Conservation (phyloP, 176 grass and related monocot species). For the Cocos nucifera region DNA sequence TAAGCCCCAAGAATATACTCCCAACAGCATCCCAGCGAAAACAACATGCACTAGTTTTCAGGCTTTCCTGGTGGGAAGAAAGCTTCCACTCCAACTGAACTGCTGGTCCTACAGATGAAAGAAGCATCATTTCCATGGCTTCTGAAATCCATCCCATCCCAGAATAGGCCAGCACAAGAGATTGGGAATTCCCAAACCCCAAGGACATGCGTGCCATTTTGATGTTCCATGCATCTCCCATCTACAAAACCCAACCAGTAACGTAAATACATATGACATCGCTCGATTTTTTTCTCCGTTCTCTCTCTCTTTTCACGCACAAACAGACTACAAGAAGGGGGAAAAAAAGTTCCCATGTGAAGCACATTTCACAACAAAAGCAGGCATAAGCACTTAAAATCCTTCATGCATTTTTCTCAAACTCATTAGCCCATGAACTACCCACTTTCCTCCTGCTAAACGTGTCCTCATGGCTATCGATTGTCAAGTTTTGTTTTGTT, state of each 20-base stretch:
- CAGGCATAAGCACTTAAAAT: no score
- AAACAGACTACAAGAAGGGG: no score
- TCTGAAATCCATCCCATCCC: constrained; percentile 94
- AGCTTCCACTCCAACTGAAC: constrained; percentile 81
- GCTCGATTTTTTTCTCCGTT: no score
- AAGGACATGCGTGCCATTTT: constrained; percentile 63
- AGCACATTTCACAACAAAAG: no score
- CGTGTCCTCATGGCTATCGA: no score
- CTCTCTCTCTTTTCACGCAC: no score
- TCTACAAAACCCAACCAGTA: constrained; percentile 31
- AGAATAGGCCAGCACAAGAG: constrained; percentile 72
- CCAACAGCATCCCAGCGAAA: constrained; percentile 82
- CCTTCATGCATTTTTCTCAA: no score
- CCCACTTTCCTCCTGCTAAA: no score
- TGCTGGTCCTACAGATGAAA: constrained; percentile 83
- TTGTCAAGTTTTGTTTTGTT: no score
- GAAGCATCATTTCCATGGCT: constrained; percentile 98
- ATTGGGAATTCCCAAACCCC: constrained; percentile 87
- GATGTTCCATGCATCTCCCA: constrained; percentile 46
- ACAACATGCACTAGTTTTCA: constrained; percentile 88
- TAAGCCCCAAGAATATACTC: constrained; percentile 83
- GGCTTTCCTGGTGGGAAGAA: constrained; percentile 66
- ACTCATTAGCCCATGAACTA: no score
- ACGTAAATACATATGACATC: no score
- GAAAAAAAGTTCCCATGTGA: no score